Base-by-base conservation (phyloP, 1,139 yeast species). In the Candida tunisiensis region DNA sequence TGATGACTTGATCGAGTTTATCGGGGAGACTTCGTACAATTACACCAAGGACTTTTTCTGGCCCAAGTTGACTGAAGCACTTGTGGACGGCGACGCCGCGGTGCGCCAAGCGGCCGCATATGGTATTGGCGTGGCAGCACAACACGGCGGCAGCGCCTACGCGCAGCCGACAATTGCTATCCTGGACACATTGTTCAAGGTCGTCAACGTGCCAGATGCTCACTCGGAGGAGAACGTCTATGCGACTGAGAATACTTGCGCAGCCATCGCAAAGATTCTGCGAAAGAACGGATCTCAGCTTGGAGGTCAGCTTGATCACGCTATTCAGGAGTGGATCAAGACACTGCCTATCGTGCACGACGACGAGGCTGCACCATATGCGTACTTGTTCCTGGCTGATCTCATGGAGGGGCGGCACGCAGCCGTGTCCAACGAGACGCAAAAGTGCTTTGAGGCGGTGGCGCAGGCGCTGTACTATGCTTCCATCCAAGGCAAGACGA, bases 41-140 rank as follows among this genome's bases (percentile, higher is more conserved):
- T 75, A 69, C 45, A 23, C 26, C 15, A 71, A 70, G 43, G 82
- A 74, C 21, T 47, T 70, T 36, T 75, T 79, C 47, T 50, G 74
- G 30, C 61, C 62, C 34, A 69, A 69, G 24, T 57, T 82, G 23
- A 73, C 73, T 10, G 74, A 69, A 31, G 66, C 78, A 2, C 55
- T 88, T 30, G 61, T 24, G 37, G 70, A 65, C 16, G 62, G 45
- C 12, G 79, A 77, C 34, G 73, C 92, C 2, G 65, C 73, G 7
- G 63, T 85, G 19, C 74, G 96, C 42, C 95, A 88, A 55, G 83
- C 82, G 10, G 83, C 94, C 5, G 72, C 92, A 2, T 74, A 73
- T 41, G 71, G 80, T 19, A 70, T 85, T 31, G 96, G 98, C 16
- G 70, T 68, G 24, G 79, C 92, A 32, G 94, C 93, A 5, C 83